These are phyloP conservation scores for Diphasiastrum complanatum DNA, from an alignment of 83 land plant genomes.

Conservation along the genomic window DNA sequence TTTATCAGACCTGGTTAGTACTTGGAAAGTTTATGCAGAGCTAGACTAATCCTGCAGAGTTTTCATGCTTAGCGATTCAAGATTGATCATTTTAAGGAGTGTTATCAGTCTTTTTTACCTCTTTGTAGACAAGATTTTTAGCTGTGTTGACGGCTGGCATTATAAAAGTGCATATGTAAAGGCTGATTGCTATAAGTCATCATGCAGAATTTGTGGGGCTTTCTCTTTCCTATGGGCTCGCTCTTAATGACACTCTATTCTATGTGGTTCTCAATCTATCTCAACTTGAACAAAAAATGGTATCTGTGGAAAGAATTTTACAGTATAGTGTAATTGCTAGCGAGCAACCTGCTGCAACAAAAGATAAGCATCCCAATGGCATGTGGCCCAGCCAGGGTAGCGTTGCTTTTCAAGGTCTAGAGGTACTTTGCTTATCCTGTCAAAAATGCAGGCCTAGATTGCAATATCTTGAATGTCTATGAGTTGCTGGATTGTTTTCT, in stretches of 20 bases:
- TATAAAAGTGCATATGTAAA: no score
- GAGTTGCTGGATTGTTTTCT: no score
- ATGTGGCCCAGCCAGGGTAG: constrained; percentile 12
- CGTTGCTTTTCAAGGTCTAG: neutral
- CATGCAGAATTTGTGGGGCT: constrained; percentile 21
- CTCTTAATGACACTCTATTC: neutral
- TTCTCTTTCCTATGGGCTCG: constrained; percentile 16
- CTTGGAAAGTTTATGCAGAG: no score
- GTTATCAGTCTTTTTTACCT: neutral
- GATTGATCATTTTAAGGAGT: neutral
- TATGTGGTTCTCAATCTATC: neutral
- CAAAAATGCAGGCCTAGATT: no score
- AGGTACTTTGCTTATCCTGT: no score
- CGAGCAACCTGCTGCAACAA: constrained; percentile 1
- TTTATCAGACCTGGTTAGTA: constrained; percentile 22
- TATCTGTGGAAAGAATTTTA: constrained; percentile 16
- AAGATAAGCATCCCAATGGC: neutral
- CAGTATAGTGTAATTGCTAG: constrained; percentile 10
- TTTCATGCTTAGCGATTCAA: neutral
- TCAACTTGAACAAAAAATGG: constrained; percentile 9
- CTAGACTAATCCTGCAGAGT: no score
- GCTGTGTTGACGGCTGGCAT: neutral
- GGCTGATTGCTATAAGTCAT: no score
- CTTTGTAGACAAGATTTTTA: neutral
- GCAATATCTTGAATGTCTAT: no score